phyloP scores from a whole-genome alignment of 2,329 filamentous ascomycete genomes.

The Hymenotorrendiella dingleyae region DNA sequence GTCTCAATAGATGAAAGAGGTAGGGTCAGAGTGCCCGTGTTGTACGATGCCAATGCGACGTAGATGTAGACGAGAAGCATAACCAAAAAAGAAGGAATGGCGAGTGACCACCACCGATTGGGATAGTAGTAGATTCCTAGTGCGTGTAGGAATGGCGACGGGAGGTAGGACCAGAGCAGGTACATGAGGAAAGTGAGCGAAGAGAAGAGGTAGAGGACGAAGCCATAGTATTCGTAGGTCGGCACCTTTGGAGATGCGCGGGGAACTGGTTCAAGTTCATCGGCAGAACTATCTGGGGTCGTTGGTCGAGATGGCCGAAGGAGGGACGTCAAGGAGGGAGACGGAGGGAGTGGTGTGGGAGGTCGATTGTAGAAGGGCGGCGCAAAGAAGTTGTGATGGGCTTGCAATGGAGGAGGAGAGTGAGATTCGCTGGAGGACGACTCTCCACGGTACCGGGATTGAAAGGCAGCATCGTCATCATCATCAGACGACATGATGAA shows the following conservation, averaged over 20 bases:
- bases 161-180: constrained; percentile 74
- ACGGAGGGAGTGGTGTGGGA: constrained; percentile 89
- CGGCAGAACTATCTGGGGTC: constrained; percentile 86
- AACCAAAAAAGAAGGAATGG: constrained; percentile 84
- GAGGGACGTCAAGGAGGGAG: constrained; percentile 85
- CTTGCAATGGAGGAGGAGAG: constrained; percentile 21
- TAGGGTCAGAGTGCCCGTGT: constrained; percentile 81
- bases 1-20: constrained; percentile 77
- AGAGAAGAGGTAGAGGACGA: constrained; percentile 89
- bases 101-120: constrained; percentile 95
- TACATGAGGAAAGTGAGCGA: constrained; percentile 72
- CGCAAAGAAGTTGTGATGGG: constrained; percentile 45
- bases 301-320: constrained; percentile 86
- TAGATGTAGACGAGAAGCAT: constrained; percentile 90
- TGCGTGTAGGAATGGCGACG: constrained; percentile 83
- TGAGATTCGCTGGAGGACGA: constrained; percentile 26
- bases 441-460: constrained; percentile 22
- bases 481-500: constrained; percentile 16
- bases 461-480: constrained; percentile 24
- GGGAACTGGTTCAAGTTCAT: constrained; percentile 72
- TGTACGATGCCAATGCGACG: constrained; percentile 84
- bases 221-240: constrained; percentile 99
- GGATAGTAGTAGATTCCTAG: constrained; percentile 96
- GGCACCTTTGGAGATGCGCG: constrained; percentile 87
- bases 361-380: constrained; percentile 97